A percentile compares a stretch with the other conserved stretches of the same genome.
Conservation (phyloP, 306 rosid species). For the Betula pendula region DNA sequence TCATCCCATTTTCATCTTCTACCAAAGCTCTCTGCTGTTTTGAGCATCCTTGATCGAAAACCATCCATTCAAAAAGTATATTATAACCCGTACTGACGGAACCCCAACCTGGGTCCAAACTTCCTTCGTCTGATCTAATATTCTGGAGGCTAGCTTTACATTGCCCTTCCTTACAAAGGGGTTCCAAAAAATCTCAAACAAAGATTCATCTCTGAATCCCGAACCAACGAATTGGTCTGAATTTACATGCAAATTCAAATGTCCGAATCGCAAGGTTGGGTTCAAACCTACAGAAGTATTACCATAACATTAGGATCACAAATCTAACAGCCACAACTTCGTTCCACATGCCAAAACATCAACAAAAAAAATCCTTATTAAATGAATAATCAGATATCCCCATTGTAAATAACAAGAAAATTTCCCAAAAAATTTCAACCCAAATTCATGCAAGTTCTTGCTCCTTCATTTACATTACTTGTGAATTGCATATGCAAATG, state of each 20-base stretch:
- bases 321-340: neutral
- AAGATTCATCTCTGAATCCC: conserved; percentile 50
- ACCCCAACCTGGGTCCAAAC: conserved; percentile 30
- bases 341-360: neutral
- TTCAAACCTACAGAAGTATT: conserved; percentile 34
- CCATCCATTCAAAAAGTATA: conserved; percentile 77
- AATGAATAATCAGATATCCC: neutral
- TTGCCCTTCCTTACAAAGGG: conserved; percentile 86
- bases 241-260: conserved; percentile 62
- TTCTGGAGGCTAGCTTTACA: conserved; percentile 45
- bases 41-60: conserved; percentile 77
- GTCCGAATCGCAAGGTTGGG: conserved; percentile 65
- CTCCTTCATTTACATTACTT: neutral
- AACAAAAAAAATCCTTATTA: neutral
- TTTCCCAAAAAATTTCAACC: neutral
- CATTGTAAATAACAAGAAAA: neutral
- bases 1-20: conserved; percentile 72
- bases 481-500: neutral
- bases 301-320: conserved; percentile 5
- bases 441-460: neutral
- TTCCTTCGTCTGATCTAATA: conserved; percentile 38
- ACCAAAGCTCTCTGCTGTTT: conserved; percentile 76
- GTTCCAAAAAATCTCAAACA: conserved; percentile 80
- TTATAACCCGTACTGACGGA: conserved; percentile 70
- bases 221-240: conserved; percentile 38